Base-by-base conservation (phyloP, 148 eudicot genomes). In the Arbutus unedo region DNA sequence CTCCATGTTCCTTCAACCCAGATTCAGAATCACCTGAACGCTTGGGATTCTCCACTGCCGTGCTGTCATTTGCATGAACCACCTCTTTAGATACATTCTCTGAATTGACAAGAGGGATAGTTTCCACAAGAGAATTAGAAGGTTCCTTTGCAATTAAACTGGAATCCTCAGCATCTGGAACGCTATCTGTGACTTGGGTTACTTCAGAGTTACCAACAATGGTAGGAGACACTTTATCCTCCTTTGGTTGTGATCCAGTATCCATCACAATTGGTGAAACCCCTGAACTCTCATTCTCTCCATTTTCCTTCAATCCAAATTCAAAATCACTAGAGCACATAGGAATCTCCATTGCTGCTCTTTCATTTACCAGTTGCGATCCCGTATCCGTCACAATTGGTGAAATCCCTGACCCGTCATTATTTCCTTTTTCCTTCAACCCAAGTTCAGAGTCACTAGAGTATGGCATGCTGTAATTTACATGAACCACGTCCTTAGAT, bases 131-230 rank as follows among this genome's bases (percentile, higher is more conserved):
- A n/a, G 81, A 23, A 51, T 14, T 76, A 51, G 45, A 31, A n/a
- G 79, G 19, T 25, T 76, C 79, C 60, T 53, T 56, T 38, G 68
- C 85, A 76, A 78, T 79, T 14, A 80, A 55, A 81, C 51, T 70
- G 41, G 43, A 47, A 8, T 62, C 50, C 71, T 79, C 71, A 70
- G 70, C 84, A 68, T 77, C 86, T 16, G 77, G 56, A 82, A 81
- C 85, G 81, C 41, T 83, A 83, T 88, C 81, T 77, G 78, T 62
- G 50, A 50, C 56, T 74, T 10, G 57, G 21, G 78, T 50, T 49
- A 49, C 82, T 71, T 13, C 54, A 81, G 60, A 44, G 57, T 72
- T 41, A 43, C 64, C 84, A 21, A 45, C 64, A 4, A 9, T 60
- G 38, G 45, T 62, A 56, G 44, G 13, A 55, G 86, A 78, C 41